A percentile compares a stretch with the other conserved stretches of the same genome.
Evolutionary conservation across 768 basidiomycete genomes (phyloP).

Genomic region (Chalciporus piperatus): DNA sequence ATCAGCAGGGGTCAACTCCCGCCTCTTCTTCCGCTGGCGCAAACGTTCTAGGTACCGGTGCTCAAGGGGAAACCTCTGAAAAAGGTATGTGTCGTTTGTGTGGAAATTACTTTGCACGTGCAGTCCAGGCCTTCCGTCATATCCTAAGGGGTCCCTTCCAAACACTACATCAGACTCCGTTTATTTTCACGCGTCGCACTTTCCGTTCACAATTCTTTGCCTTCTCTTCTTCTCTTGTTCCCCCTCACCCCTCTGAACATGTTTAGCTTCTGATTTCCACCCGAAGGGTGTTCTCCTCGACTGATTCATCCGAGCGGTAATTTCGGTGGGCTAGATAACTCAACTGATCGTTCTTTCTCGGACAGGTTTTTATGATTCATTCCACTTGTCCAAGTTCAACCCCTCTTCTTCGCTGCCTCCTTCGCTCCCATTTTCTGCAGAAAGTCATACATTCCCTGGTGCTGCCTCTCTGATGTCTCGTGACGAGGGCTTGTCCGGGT

Average conservation of each 20-base stretch:
- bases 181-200: no score
- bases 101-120: slow-evolving; percentile 10
- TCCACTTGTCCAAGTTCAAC: neutral
- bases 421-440: neutral
- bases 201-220: neutral
- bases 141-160: neutral
- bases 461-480: slow-evolving; percentile 2
- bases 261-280: neutral
- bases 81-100: slow-evolving; percentile 19
- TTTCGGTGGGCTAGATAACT: neutral
- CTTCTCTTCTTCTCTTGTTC: neutral
- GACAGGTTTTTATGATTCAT: slow-evolving; percentile 5
- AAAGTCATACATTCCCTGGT: neutral
- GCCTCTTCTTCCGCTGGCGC: neutral
- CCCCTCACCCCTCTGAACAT: no score
- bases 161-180: neutral
- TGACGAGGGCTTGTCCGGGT: slow-evolving; percentile 1
- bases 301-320: neutral
- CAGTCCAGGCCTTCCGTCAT: slow-evolving; percentile 1
- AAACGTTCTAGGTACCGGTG: no score
- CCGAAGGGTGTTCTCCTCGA: neutral
- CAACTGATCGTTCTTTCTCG: slow-evolving; percentile 1
- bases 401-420: neutral
- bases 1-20: neutral
- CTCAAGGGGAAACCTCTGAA: slow-evolving; percentile 2